Conservation (phyloP, 805 yeast species). For the Blastobotrys mokoenaii region DNA sequence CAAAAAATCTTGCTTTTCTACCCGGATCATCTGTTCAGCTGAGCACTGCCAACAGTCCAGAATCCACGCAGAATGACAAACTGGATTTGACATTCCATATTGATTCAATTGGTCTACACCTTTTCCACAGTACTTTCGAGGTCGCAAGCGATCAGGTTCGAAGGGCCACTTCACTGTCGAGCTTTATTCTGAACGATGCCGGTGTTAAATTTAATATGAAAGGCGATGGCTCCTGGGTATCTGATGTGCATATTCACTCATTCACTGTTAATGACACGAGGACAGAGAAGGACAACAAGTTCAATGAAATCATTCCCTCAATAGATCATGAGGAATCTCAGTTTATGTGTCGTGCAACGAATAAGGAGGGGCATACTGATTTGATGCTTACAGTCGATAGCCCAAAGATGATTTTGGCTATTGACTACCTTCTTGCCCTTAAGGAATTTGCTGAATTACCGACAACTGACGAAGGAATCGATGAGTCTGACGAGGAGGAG, state of each 20-base stretch:
- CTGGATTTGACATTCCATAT: conserved; percentile 43
- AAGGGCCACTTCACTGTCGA: conserved; percentile 35
- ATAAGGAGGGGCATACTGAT: conserved; percentile 27
- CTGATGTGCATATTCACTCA: conserved; percentile 59
- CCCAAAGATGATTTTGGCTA: conserved; percentile 72
- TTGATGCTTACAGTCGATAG: conserved; percentile 62
- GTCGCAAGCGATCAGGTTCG: conserved; percentile 22
- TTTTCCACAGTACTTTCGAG: conserved; percentile 23
- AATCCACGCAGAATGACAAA: conserved; percentile 9
- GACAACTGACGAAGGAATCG: conserved; percentile 9
- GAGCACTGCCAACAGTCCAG: not conserved
- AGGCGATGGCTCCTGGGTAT: conserved; percentile 45
- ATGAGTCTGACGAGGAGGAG: conserved; percentile 8
- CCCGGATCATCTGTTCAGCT: conserved; percentile 1
- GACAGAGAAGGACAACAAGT: conserved; percentile 51
- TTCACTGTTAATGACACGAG: conserved; percentile 75
- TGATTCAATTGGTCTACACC: conserved; percentile 55
- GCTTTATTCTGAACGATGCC: conserved; percentile 51
- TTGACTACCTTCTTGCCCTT: conserved; percentile 77
- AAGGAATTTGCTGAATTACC: conserved; percentile 46
- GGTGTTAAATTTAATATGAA: conserved; percentile 43
- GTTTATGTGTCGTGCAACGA: conserved; percentile 46
- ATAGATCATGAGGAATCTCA: conserved; percentile 57
- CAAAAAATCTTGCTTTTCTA: conserved; percentile 12
- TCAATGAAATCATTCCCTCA: conserved; percentile 74